Base-by-base conservation (phyloP, 1,139 yeast genomes). In the Geotrichum carabidarum region DNA sequence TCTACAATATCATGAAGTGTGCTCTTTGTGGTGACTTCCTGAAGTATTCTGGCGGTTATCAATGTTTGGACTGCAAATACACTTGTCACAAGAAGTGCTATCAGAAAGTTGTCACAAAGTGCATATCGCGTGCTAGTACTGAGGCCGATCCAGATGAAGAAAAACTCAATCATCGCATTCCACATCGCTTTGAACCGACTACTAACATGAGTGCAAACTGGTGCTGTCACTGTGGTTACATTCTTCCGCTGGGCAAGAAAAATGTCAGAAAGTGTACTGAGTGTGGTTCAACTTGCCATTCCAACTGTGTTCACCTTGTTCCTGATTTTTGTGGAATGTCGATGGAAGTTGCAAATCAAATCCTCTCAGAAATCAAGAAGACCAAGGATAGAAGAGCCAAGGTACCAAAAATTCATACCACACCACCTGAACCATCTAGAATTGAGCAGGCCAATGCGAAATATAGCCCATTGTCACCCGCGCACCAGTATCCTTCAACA, bases 321-420 rank as follows among this genome's bases (percentile, higher is more conserved):
- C 99, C 99, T 1, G 97, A 93, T 68, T 87, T 93, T 70, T 93
- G 99, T 75, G 99, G 99, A 57, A 91, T 93, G 96, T 82, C 96
- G 1, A 89, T 93, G 91, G 96, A 90, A 66, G 88, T 86, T 82
- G 98, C 98, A 3, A 90, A 89, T 65, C 86, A 86, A 68, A 88
- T 93, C 59, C 74, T 93, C 58, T 82, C 82, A 58, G 89, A 96
- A 6, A 90, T 93, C 66, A 85, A 86, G 67, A 81, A 86, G 44
- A 85, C 97, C 1, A 84, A 86, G 65, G 79, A 76, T 56, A 69
- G 74, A 50, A 68, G 68, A 60, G 71, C 70, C 37, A 34, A n/a
- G n/a, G n/a, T 11, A 34, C 15, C 40, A 37, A 22, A 22, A 5
- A 22, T 22, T 22, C 4, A 3, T 22, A 22, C 27, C 4, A 22